These are phyloP conservation scores for Corymbia maculata DNA, from an alignment of 345 rosid genomes.

Conservation along the genomic window DNA sequence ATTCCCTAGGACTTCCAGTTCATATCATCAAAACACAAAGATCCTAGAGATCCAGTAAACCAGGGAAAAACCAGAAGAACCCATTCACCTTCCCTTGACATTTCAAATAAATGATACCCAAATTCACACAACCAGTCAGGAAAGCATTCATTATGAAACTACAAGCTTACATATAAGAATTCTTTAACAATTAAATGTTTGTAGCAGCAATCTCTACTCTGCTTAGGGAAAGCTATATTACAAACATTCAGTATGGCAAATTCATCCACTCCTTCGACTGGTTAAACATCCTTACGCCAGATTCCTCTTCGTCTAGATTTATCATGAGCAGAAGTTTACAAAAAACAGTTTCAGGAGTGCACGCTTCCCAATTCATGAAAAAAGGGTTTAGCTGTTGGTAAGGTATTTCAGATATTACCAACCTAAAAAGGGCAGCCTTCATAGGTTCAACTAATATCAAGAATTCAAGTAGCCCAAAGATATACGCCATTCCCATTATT, in stretches of 20 bases:
- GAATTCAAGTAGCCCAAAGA: background rate
- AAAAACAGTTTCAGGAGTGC: background rate
- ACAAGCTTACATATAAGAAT: background rate
- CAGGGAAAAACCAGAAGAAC: background rate
- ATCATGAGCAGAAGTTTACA: background rate
- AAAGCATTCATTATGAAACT: background rate
- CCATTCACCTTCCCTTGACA: background rate
- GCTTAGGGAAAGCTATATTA: background rate
- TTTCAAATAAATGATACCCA: background rate
- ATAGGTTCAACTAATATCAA: background rate
- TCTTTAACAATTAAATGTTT: background rate
- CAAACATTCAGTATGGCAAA: background rate
- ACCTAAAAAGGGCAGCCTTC: background rate
- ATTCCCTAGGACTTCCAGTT: background rate
- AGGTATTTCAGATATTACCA: background rate
- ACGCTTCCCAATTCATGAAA: background rate
- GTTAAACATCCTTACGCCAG: background rate
- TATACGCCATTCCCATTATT: background rate
- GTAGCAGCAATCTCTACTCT: background rate
- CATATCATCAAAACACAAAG: background rate
- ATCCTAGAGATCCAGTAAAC: background rate
- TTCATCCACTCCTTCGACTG: background rate
- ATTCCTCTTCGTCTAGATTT: background rate
- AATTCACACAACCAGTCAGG: background rate
- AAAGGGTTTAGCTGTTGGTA: background rate